phyloP scores from a whole-genome alignment of 1,284 basidiomycete species.

The Tranzscheliella williamsii region DNA sequence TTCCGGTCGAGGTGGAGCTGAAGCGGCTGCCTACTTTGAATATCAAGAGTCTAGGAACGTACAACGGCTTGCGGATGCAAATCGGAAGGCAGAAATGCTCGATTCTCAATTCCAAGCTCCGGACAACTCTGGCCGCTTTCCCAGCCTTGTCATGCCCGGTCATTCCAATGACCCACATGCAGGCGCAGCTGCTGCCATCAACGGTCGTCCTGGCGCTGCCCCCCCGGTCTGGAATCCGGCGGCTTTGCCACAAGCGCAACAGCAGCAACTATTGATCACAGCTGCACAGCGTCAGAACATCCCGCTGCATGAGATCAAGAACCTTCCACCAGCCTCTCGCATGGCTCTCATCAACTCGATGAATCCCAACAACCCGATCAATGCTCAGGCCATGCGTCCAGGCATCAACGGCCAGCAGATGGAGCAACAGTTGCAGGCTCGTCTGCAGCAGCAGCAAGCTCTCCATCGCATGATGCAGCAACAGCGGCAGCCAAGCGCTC shows the following conservation, averaged over 20 bases:
- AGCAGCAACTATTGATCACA: conserved; percentile 51
- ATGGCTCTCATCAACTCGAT: conserved; percentile 49
- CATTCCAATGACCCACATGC: conserved; percentile 11
- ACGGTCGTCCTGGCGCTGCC: conserved; percentile 12
- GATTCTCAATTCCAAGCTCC: conserved; percentile 33
- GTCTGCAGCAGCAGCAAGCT: conserved; percentile 45
- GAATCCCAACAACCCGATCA: conserved; percentile 39
- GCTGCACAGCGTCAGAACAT: conserved; percentile 54
- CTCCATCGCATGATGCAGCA: conserved; percentile 48
- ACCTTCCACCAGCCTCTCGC: conserved; percentile 45
- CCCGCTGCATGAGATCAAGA: conserved; percentile 55
- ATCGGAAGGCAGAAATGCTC: conserved; percentile 32
- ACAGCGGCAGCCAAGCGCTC: conserved; percentile 27
- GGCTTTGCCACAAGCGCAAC: conserved; percentile 45
- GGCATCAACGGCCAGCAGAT: conserved; percentile 30
- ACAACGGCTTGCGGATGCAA: conserved; percentile 38
- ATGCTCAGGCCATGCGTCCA: conserved; percentile 26
- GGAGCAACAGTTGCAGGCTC: conserved; percentile 50
- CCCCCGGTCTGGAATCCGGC: conserved; percentile 35
- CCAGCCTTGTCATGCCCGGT: conserved; percentile 33
- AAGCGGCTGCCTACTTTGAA: conserved; percentile 50
- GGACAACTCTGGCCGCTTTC: conserved; percentile 33
- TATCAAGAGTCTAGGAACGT: conserved; percentile 49
- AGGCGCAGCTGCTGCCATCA: conserved; percentile 4
- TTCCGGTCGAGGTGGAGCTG: conserved; percentile 42